A percentile compares a stretch with the other conserved stretches of the same genome.
These are phyloP conservation scores for Aureobasidium namibiae DNA, from an alignment of 2,329 filamentous ascomycete genomes.

Conservation along the genomic window DNA sequence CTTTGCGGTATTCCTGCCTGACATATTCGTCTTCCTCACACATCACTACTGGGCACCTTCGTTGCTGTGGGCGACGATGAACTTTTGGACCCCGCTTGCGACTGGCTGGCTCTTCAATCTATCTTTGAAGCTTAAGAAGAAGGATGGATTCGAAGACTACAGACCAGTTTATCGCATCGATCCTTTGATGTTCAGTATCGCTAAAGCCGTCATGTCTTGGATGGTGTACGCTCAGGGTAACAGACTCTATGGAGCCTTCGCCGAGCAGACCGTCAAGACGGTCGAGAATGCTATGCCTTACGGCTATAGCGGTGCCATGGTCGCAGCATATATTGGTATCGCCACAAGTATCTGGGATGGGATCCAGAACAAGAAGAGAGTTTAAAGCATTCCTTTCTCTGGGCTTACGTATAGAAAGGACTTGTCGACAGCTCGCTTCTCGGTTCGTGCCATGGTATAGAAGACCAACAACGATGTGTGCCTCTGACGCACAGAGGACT, in stretches of 20 bases:
- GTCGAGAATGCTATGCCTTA: conserved; percentile 62
- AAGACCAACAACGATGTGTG: no score
- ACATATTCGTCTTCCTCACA: conserved; percentile 71
- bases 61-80: conserved; percentile 62
- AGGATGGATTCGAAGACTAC: conserved; percentile 27
- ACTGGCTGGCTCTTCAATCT: conserved; percentile 89
- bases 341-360: conserved; percentile 70
- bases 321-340: conserved; percentile 59
- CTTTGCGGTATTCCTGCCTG: conserved; percentile 59
- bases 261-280: conserved; percentile 49
- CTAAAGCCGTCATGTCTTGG: conserved; percentile 74
- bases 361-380: conserved; percentile 49
- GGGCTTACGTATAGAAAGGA: background rate
- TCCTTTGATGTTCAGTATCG: conserved; percentile 82
- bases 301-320: conserved; percentile 61
- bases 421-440: background rate
- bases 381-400: background rate
- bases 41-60: conserved; percentile 71
- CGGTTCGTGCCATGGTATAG: background rate
- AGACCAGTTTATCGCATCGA: conserved; percentile 59
- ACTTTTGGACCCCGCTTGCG: conserved; percentile 62
- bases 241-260: conserved; percentile 55
- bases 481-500: background rate
- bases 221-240: conserved; percentile 66
- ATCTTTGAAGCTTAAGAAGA: conserved; percentile 48